Evolutionary conservation across 2,329 filamentous ascomycete species (phyloP).

Genomic region (Aspergillus glaucus): DNA sequence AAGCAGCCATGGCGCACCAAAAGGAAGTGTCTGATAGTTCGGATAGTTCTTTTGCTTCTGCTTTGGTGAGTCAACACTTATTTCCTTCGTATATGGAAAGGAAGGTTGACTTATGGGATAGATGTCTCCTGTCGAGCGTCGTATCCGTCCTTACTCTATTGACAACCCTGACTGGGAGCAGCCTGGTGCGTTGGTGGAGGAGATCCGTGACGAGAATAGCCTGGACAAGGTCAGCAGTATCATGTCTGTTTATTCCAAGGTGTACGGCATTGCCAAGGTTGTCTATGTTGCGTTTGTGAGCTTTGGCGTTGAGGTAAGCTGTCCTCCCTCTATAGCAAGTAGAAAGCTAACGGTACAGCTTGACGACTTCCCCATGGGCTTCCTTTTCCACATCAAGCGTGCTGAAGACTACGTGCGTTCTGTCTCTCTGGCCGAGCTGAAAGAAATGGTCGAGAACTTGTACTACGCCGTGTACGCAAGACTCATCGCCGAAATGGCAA

Average conservation of each 20-base stretch:
- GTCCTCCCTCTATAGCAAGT: not conserved
- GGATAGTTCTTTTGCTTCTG: slow-evolving; percentile 13
- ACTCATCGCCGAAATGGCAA: slow-evolving; percentile 32
- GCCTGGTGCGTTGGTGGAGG: slow-evolving; percentile 10
- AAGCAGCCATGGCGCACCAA: not conserved
- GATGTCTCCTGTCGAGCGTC: slow-evolving; percentile 13
- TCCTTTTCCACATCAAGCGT: slow-evolving; percentile 25
- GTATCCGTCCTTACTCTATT: slow-evolving; percentile 24
- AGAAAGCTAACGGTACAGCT: slow-evolving; percentile 17
- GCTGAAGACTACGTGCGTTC: slow-evolving; percentile 24
- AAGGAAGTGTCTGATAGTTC: slow-evolving; percentile 12
- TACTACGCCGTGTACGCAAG: slow-evolving; percentile 33
- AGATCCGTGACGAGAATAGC: slow-evolving; percentile 11
- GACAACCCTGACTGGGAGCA: slow-evolving; percentile 25
- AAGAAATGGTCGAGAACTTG: slow-evolving; percentile 29
- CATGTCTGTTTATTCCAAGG: slow-evolving; percentile 23
- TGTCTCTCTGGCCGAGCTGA: slow-evolving; percentile 22
- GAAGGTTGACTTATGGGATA: not conserved
- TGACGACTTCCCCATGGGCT: slow-evolving; percentile 21
- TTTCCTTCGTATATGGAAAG: not conserved
- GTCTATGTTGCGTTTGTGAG: slow-evolving; percentile 24
- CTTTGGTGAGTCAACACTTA: slow-evolving; percentile 8
- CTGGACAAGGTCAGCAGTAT: slow-evolving; percentile 21
- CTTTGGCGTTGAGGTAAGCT: slow-evolving; percentile 30
- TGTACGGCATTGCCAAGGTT: slow-evolving; percentile 33